Conservation (phyloP, 306 rosid species). For the Cyamopsis tetragonoloba region DNA sequence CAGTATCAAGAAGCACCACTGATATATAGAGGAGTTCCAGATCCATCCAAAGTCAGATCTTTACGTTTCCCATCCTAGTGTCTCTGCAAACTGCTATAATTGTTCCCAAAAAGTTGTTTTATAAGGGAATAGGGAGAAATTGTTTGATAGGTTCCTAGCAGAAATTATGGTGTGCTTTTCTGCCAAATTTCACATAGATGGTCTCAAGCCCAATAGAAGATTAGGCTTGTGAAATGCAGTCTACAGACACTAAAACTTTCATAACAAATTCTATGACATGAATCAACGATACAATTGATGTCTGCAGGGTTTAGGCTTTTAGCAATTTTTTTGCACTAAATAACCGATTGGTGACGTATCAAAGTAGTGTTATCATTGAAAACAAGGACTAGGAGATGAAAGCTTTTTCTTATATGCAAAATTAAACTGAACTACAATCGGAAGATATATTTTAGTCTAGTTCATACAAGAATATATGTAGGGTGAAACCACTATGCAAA, state of each 20-base stretch:
- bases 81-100: too few relatives aligned
- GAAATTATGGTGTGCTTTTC: too few relatives aligned
- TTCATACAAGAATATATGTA: not conserved
- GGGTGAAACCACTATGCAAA: not conserved
- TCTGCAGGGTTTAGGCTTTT: not conserved
- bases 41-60: not conserved
- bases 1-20: too few relatives aligned
- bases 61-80: too few relatives aligned
- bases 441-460: constrained; percentile 5
- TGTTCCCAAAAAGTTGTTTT: not conserved
- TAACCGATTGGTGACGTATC: not conserved
- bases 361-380: not conserved
- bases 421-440: not conserved
- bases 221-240: not conserved
- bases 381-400: not conserved
- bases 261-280: not conserved
- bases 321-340: not conserved
- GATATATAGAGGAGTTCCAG: too few relatives aligned
- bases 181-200: not conserved
- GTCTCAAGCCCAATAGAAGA: not conserved
- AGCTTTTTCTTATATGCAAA: not conserved
- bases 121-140: not conserved
- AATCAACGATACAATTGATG: not conserved
- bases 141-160: not conserved
- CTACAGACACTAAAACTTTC: not conserved